These are phyloP conservation scores for Fusarium stilboides DNA, from an alignment of 2,329 filamentous ascomycete species.

Conservation along the genomic window DNA sequence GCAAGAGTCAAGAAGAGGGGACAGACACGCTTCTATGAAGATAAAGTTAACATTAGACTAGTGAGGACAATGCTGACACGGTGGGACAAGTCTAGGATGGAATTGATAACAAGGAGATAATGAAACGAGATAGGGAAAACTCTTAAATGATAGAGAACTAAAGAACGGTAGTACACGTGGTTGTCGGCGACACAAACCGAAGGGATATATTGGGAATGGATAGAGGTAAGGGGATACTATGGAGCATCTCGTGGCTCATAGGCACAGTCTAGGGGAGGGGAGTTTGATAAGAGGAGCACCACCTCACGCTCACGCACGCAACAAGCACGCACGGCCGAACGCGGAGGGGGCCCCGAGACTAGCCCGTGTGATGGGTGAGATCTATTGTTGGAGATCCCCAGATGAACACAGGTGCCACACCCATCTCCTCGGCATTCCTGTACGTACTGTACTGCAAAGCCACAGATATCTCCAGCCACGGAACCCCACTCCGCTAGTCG, in stretches of 20 bases:
- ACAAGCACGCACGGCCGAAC: conserved; percentile 26
- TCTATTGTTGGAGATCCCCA: conserved; percentile 18
- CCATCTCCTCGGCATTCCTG: not conserved
- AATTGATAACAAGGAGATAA: conserved; percentile 13
- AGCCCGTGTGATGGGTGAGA: conserved; percentile 33
- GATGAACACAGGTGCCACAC: not conserved
- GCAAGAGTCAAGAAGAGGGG: conserved; percentile 6
- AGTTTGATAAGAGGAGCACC: conserved; percentile 15
- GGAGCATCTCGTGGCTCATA: conserved; percentile 36
- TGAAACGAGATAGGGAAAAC: conserved; percentile 21
- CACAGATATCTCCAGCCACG: conserved; percentile 2
- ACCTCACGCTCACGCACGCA: not conserved
- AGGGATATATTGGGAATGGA: conserved; percentile 20
- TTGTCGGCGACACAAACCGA: conserved; percentile 2
- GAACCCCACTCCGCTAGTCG: conserved; percentile 10
- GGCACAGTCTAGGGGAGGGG: not conserved
- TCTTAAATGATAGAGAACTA: conserved; percentile 12
- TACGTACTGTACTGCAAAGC: conserved; percentile 1
- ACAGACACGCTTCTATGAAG: conserved; percentile 20
- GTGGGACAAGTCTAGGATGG: conserved; percentile 5
- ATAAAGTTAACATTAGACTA: conserved; percentile 38
- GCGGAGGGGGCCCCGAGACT: conserved; percentile 41
- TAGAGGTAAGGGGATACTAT: conserved; percentile 20
- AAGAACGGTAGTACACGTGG: conserved; percentile 26
- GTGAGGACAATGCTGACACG: conserved; percentile 31